Evolutionary conservation across 2,329 filamentous ascomycete species (phyloP), one percentile per base, ranked within the genome.

Genomic region (Aspergillus tubingensis): DNA sequence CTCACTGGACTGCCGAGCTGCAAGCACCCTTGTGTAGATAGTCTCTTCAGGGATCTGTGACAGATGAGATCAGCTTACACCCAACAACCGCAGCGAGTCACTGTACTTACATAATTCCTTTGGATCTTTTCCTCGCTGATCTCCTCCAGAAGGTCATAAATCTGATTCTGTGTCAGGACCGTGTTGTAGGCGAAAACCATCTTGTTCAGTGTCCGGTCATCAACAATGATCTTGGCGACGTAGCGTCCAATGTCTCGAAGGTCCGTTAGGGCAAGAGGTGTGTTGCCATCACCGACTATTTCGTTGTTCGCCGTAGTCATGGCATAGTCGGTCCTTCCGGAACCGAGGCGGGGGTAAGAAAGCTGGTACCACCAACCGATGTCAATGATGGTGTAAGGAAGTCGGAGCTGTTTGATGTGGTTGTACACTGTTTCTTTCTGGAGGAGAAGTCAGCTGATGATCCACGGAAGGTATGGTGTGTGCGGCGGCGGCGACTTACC

Each of bases 361-460:
- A 82, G 64, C 65, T 86, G 82, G 67, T 84, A 82, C 85, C 85
- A 87, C 75, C 76, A 85, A n/a, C 84, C 85, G 11, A 85, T 79
- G 62, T 87, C 84, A 53, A 86, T 80, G 66, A 84, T 74, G 5
- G 85, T 86, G 72, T 82, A 87, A 0, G 82, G 82, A 1, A 87
- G 75, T 32, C 75, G 71, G 1, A 82, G 67, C 57, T 76, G 72
- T 65, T 81, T 80, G 60, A 86, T 74, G 56, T 82, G 77, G 59
- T 82, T 77, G 66, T 82, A 77, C 11, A 85, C 74, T 2, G 75
- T 71, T 63, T 86, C 81, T 75, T 86, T 86, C 72, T 80, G 62
- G 38, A 50, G 10, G 21, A 19, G 27, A n/a, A 8, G 30, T 52
- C 38, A 56, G 44, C n/a, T 17, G n/a, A 54, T 53, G 10, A 50